These are phyloP conservation scores for Diversispora eburnea DNA, from an alignment of 192 early-diverging fungal genomes.

Conservation along the genomic window DNA sequence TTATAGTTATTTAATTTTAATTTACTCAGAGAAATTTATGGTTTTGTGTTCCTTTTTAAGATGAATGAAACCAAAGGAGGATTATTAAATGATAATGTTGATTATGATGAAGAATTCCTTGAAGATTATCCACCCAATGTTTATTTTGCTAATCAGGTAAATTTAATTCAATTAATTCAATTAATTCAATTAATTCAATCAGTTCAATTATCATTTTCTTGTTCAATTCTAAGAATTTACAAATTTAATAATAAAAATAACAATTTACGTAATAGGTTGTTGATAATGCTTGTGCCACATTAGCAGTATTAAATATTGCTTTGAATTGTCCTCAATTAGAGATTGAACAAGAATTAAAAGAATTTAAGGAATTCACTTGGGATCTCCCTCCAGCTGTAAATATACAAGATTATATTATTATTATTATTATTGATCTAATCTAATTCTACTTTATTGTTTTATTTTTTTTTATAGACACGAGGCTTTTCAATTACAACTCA, in stretches of 20 bases:
- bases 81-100: not conserved
- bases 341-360: constrained; percentile 49
- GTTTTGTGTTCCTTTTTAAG: constrained; percentile 63
- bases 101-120: constrained; percentile 4
- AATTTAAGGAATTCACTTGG: constrained; percentile 59
- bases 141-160: constrained; percentile 41
- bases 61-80: constrained; percentile 32
- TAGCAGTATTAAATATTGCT: constrained; percentile 63
- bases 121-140: constrained; percentile 15
- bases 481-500: constrained; percentile 59
- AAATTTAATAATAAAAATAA: constrained; percentile 21
- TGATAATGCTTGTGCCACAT: constrained; percentile 68
- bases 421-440: not conserved
- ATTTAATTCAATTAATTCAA: too few species aligned
- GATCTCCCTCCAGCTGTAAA: constrained; percentile 53
- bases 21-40: constrained; percentile 44
- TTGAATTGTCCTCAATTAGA: constrained; percentile 57
- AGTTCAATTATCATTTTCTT: not conserved
- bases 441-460: not conserved
- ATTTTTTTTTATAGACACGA: constrained; percentile 34
- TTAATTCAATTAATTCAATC: too few species aligned
- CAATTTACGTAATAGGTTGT: constrained; percentile 47
- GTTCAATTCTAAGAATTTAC: constrained; percentile 22
- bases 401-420: not conserved
- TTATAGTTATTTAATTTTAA: too few species aligned